A percentile compares a stretch with the other conserved stretches of the same genome.
Conservation (phyloP, 345 rosid genomes). For the Eucalyptus curtisii region DNA sequence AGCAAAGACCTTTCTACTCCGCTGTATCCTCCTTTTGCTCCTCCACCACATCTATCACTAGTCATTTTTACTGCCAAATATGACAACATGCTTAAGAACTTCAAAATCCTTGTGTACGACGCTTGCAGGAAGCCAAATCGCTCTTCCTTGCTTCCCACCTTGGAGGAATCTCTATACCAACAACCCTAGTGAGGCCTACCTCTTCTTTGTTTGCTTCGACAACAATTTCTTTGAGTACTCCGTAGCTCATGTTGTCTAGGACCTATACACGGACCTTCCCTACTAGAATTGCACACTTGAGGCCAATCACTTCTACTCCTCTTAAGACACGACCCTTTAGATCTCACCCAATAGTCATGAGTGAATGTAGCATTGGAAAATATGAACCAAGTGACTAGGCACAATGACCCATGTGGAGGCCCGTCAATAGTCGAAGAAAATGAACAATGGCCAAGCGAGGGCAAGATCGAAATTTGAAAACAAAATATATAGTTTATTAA, state of each 20-base stretch:
- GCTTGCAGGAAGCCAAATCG: conserved; percentile 1
- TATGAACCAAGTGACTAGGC: no score
- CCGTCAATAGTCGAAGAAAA: background rate
- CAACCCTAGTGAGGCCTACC: conserved; percentile 29
- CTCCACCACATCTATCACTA: conserved; percentile 20
- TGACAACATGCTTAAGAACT: conserved; percentile 21
- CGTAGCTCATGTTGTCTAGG: conserved; percentile 4
- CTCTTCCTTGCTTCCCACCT: conserved; percentile 24
- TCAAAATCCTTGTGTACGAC: conserved; percentile 23
- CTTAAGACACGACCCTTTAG: background rate
- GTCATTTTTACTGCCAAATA: conserved; percentile 9
- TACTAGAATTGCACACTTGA: conserved; percentile 51
- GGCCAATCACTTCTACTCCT: conserved; percentile 37
- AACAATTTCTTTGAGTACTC: conserved; percentile 11
- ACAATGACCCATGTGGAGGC: no score
- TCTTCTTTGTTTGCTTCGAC: conserved; percentile 33
- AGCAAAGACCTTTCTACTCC: accelerated
- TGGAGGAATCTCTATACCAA: conserved; percentile 15
- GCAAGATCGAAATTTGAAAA: background rate
- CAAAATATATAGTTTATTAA: no score
- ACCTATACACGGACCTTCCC: conserved; percentile 15
- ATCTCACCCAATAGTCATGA: no score
- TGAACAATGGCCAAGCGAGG: background rate
- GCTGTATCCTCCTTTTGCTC: background rate
- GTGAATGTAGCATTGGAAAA: no score